Percentiles rank a stretch among this genome's conserved stretches.
These are phyloP conservation scores for Boletellus ananiceps DNA, from an alignment of 768 basidiomycete species.

Conservation along the genomic window DNA sequence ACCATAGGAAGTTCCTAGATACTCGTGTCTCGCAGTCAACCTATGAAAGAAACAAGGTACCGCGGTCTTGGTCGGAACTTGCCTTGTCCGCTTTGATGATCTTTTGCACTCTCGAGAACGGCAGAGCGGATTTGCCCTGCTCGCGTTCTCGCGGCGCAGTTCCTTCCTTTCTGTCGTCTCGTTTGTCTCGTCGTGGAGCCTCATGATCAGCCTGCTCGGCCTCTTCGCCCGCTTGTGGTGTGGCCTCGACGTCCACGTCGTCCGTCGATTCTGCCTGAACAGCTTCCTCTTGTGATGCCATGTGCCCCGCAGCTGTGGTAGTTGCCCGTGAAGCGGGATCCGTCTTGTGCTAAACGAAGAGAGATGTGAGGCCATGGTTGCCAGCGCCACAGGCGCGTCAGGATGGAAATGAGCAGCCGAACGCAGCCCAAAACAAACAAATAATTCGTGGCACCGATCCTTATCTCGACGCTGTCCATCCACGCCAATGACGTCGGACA, in stretches of 20 bases:
- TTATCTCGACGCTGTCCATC: no score
- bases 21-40: slow-evolving; percentile 1
- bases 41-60: neutral
- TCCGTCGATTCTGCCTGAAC: slow-evolving; percentile 1
- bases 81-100: slow-evolving; percentile 87
- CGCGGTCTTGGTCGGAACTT: slow-evolving; percentile 8
- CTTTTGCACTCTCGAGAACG: slow-evolving; percentile 73
- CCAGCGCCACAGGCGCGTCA: slow-evolving; percentile 2
- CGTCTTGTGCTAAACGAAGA: neutral
- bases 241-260: slow-evolving; percentile 12
- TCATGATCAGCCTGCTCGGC: neutral
- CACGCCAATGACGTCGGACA: slow-evolving; percentile 11
- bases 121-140: slow-evolving; percentile 69
- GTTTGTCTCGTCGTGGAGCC: slow-evolving; percentile 5
- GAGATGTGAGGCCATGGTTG: neutral
- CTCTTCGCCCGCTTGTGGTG: slow-evolving; percentile 2
- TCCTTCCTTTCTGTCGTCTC: slow-evolving; percentile 20
- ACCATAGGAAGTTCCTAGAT: slow-evolving; percentile 69
- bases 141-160: slow-evolving; percentile 29
- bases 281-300: slow-evolving; percentile 3
- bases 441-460: neutral
- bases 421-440: neutral
- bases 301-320: slow-evolving; percentile 15
- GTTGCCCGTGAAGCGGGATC: neutral
- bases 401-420: no score